Percentiles rank a stretch among this genome's conserved stretches.
Evolutionary conservation across 2,329 filamentous ascomycete species (phyloP).

Genomic region (Pyrenochaeta sp.): DNA sequence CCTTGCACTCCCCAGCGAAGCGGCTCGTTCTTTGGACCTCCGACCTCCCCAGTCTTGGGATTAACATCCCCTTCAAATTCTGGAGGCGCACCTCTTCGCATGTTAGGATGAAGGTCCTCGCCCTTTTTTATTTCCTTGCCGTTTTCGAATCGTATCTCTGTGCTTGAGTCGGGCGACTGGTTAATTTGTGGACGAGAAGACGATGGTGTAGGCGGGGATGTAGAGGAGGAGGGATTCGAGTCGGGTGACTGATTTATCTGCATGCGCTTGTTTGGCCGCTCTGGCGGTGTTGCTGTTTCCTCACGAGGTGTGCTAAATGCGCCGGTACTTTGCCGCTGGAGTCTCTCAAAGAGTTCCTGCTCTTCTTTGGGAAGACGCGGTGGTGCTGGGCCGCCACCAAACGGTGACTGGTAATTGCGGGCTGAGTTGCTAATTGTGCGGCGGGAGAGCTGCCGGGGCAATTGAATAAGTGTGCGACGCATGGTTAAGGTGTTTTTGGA

Average conservation of each 20-base stretch:
- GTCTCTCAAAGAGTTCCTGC: conserved; percentile 87
- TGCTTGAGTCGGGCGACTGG: conserved; percentile 16
- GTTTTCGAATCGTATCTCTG: conserved; percentile 24
- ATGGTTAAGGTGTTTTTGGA: conserved; percentile 14
- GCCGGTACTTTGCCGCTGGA: conserved; percentile 79
- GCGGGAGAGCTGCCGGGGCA: conserved; percentile 39
- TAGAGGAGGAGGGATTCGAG: conserved; percentile 2
- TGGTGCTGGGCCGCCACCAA: conserved; percentile 69
- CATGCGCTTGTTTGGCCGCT: conserved; percentile 37
- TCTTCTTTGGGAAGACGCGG: conserved; percentile 87
- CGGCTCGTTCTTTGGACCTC: conserved; percentile 97
- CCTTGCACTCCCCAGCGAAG: conserved; percentile 80
- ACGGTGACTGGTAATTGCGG: conserved; percentile 25
- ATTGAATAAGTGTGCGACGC: conserved; percentile 22
- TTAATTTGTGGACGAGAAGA: conserved; percentile 14
- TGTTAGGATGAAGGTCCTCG: conserved; percentile 73
- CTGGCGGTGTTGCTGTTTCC: conserved; percentile 51
- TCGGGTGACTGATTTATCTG: conserved; percentile 48
- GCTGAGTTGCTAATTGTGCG: conserved; percentile 23
- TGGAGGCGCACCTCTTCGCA: conserved; percentile 79
- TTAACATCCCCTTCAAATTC: conserved; percentile 95
- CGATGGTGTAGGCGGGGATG: not conserved
- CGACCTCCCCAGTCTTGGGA: conserved; percentile 92
- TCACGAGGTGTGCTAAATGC: conserved; percentile 74
- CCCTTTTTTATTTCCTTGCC: conserved; percentile 61